Conservation (phyloP, 169 alveolate species). For the Plasmodium berghei region DNA sequence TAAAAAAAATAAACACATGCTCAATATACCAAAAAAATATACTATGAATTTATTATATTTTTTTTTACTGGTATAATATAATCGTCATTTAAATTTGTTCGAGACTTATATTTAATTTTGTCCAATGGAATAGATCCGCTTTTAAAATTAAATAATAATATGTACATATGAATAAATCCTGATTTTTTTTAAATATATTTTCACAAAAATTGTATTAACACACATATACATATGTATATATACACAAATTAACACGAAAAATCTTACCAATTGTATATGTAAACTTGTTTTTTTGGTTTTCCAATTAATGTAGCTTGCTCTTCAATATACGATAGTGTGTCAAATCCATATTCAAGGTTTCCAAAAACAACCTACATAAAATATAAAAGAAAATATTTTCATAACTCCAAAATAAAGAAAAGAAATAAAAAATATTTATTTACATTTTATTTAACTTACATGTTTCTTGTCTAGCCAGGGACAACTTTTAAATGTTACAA, state of each 20-base stretch:
- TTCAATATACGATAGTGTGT: constrained; percentile 85
- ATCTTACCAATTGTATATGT: constrained; percentile 85
- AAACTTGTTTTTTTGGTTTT: constrained; percentile 84
- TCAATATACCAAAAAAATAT: not conserved
- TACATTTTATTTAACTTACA: constrained; percentile 68
- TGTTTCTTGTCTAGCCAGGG: constrained; percentile 95
- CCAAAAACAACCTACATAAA: constrained; percentile 88
- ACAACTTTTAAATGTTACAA: constrained; percentile 93
- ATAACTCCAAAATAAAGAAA: not conserved
- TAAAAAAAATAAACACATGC: not conserved
- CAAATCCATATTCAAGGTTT: constrained; percentile 86
- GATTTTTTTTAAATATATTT: not conserved
- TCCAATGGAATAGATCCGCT: constrained; percentile 72
- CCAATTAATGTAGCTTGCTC: constrained; percentile 86
- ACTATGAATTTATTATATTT: not conserved
- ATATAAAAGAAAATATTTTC: not conserved
- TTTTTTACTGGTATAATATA: constrained; percentile 67
- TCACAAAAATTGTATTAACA: not conserved
- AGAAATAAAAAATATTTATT: not conserved
- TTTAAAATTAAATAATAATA: constrained; percentile 4
- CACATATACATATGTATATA: not conserved
- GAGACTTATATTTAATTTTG: constrained; percentile 47
- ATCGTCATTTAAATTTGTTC: constrained; percentile 38
- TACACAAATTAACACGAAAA: not conserved
- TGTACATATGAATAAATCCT: not conserved